Conservation (phyloP, 768 basidiomycete genomes). For the Calocera viscosa region DNA sequence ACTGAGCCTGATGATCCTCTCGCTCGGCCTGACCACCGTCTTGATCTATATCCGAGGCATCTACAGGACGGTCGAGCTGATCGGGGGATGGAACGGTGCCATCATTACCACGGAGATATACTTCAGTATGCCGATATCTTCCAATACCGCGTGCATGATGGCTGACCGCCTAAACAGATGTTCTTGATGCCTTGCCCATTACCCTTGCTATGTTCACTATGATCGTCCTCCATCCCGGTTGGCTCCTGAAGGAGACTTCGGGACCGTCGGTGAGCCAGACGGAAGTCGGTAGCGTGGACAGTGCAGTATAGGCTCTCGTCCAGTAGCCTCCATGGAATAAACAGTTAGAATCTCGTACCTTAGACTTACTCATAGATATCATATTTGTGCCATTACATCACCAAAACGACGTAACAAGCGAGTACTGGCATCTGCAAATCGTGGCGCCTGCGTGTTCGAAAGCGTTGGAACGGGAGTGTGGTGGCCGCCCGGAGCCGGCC, state of each 20-base stretch:
- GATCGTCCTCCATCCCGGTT: background rate
- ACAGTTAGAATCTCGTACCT: no score
- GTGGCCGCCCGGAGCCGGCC: no score
- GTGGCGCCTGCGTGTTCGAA: no score
- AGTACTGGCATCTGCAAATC: no score
- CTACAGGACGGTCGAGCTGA: slow-evolving; percentile 42
- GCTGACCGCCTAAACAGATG: background rate
- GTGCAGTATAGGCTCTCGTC: no score
- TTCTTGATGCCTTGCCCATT: background rate
- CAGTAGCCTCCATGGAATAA: no score
- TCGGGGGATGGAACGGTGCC: slow-evolving; percentile 40
- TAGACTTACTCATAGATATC: no score
- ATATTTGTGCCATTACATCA: no score
- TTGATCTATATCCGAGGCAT: slow-evolving; percentile 40
- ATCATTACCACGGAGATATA: slow-evolving; percentile 39
- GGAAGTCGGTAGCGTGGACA: no score
- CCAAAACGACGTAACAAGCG: no score
- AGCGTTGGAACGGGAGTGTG: background rate
- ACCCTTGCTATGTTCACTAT: background rate
- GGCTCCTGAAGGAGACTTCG: background rate
- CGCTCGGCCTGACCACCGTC: slow-evolving; percentile 29
- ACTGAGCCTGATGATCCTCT: slow-evolving; percentile 24
- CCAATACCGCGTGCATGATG: background rate
- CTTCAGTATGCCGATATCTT: slow-evolving; percentile 30
- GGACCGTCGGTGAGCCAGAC: background rate